Percentiles rank a stretch among this genome's conserved stretches.
Evolutionary conservation across 1,139 yeast genomes (phyloP).

Genomic region (Magnusiomyces fungicola): DNA sequence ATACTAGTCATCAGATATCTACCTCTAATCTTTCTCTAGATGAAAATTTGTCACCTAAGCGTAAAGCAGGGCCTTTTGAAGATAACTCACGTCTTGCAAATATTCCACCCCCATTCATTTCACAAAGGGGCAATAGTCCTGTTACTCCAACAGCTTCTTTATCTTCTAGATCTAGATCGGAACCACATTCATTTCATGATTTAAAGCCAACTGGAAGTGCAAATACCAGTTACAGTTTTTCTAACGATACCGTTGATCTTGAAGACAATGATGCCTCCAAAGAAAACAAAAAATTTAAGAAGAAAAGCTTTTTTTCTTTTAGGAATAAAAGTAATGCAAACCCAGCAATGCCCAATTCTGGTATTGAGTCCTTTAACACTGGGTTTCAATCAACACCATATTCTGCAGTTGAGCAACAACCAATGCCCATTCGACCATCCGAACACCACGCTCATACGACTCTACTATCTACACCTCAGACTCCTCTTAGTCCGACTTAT

Average conservation of each 20-base stretch:
- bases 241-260: not conserved
- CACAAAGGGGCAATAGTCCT: not conserved
- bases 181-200: constrained; percentile 3
- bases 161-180: not conserved
- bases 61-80: not conserved
- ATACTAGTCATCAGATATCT: not conserved
- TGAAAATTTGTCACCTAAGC: not conserved
- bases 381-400: constrained; percentile 16
- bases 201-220: constrained; percentile 10
- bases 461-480: not conserved
- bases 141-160: not conserved
- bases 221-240: not conserved
- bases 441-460: not conserved
- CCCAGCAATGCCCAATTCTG: constrained; percentile 8
- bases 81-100: not conserved
- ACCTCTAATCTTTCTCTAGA: not conserved
- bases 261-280: constrained; percentile 29
- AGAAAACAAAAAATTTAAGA: constrained; percentile 42
- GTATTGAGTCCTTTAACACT: not conserved
- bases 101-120: not conserved
- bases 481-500: not conserved
- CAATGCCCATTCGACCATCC: not conserved
- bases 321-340: constrained; percentile 29
- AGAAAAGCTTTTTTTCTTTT: constrained; percentile 56
- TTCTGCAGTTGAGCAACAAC: constrained; percentile 15